phyloP scores from a whole-genome alignment of 305 asterid genomes.

The Solanum aculeatissimum region DNA sequence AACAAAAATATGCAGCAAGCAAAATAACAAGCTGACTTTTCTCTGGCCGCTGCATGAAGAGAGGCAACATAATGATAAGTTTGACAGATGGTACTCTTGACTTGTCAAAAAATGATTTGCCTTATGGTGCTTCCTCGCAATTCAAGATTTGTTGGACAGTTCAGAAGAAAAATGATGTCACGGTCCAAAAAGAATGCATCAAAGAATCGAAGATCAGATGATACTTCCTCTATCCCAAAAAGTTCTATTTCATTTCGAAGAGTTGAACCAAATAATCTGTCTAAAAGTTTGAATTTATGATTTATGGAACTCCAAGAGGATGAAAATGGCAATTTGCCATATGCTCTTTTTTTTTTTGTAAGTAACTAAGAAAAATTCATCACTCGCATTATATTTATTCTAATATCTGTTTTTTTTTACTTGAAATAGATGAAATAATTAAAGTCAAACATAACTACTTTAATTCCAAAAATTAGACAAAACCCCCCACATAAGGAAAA shows the following conservation, averaged over 20 bases:
- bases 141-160: not conserved
- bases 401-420: not conserved
- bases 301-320: not conserved
- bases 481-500: not conserved
- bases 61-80: not conserved
- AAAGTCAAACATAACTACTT: not conserved
- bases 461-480: not conserved
- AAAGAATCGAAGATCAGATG: not conserved
- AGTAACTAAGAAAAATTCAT: not conserved
- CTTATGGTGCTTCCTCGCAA: not conserved
- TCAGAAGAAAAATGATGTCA: not conserved
- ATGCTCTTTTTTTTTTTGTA: not conserved
- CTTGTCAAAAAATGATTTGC: not conserved
- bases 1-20: conserved; percentile 47
- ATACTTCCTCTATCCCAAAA: not conserved
- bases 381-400: not conserved
- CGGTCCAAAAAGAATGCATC: not conserved
- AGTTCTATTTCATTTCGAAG: not conserved
- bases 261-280: not conserved
- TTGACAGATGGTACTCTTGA: not conserved
- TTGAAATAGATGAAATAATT: not conserved
- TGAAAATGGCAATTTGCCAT: not conserved
- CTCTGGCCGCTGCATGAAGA: conserved; percentile 59
- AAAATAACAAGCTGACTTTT: conserved; percentile 59
- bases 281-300: not conserved